Evolutionary conservation across 768 basidiomycete genomes (phyloP).

Genomic region (Sarcodon aspratus): DNA sequence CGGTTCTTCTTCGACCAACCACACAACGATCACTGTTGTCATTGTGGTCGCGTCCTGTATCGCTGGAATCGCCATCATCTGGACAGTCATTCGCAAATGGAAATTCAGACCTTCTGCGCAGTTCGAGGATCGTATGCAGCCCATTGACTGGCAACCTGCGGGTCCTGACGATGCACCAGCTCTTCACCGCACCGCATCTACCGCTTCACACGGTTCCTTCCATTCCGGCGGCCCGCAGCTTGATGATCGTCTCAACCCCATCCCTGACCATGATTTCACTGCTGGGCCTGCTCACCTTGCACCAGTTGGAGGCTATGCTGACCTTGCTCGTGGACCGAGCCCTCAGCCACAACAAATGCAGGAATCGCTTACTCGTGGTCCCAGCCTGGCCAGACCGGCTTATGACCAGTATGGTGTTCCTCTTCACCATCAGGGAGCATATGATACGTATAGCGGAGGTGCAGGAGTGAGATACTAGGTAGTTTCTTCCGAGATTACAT

Average conservation of each 20-base stretch:
- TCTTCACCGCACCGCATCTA: conserved; percentile 43
- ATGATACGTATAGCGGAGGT: conserved; percentile 12
- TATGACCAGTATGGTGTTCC: conserved; percentile 49
- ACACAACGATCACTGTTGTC: conserved; percentile 43
- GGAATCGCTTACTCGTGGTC: conserved; percentile 25
- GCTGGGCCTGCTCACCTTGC: conserved; percentile 44
- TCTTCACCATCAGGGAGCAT: conserved; percentile 44
- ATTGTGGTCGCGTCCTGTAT: conserved; percentile 60
- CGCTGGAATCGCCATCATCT: conserved; percentile 60
- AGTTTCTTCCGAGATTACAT: no score
- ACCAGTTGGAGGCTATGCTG: conserved; percentile 73
- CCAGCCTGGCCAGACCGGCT: conserved; percentile 32
- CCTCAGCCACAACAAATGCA: conserved; percentile 43
- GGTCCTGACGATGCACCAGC: conserved; percentile 34
- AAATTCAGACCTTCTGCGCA: conserved; percentile 72
- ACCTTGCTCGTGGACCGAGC: conserved; percentile 66
- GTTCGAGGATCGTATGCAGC: conserved; percentile 78
- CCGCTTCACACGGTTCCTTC: conserved; percentile 51
- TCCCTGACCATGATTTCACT: conserved; percentile 72
- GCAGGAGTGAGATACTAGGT: not conserved
- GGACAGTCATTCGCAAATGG: conserved; percentile 91
- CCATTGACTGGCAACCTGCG: conserved; percentile 82
- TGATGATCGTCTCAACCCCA: conserved; percentile 17
- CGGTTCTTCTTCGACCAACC: conserved; percentile 14
- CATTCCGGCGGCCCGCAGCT: conserved; percentile 33